These are phyloP conservation scores for Echinosophora koreensis DNA, from an alignment of 306 rosid species.

Conservation along the genomic window DNA sequence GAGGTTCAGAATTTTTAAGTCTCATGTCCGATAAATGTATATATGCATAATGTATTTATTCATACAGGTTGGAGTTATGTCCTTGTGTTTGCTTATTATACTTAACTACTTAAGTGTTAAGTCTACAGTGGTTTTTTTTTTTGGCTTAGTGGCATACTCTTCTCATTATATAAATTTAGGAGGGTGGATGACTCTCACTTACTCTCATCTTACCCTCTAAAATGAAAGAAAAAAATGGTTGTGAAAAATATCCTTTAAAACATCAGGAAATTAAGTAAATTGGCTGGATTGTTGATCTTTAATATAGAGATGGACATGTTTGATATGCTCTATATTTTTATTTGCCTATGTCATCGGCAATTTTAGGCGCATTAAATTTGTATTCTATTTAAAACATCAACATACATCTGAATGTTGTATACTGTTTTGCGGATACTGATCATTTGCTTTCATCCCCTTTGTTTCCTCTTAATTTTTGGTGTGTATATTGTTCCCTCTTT, in stretches of 20 bases:
- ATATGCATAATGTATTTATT: slow-evolving; percentile 7
- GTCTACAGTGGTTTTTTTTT: background rate
- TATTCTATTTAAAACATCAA: background rate
- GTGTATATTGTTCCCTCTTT: slow-evolving; percentile 19
- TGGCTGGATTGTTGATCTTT: slow-evolving; percentile 5
- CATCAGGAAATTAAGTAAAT: background rate
- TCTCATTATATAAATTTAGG: background rate
- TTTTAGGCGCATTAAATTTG: background rate
- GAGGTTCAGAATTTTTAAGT: slow-evolving; percentile 12
- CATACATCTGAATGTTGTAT: background rate
- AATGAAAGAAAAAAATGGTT: too few relatives aligned
- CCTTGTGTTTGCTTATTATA: background rate
- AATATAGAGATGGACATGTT: background rate
- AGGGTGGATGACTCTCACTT: background rate
- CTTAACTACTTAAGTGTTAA: background rate
- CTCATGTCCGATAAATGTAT: background rate
- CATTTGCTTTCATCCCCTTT: slow-evolving; percentile 20
- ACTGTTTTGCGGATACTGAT: background rate
- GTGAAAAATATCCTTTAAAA: too few relatives aligned
- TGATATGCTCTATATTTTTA: slow-evolving; percentile 7
- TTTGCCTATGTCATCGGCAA: slow-evolving; percentile 4
- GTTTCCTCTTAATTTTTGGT: background rate
- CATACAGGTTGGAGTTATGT: background rate
- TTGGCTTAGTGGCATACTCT: background rate
- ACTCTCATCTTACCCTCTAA: background rate